Conservation (phyloP, 768 basidiomycete species). For the Leccinum boreale region DNA sequence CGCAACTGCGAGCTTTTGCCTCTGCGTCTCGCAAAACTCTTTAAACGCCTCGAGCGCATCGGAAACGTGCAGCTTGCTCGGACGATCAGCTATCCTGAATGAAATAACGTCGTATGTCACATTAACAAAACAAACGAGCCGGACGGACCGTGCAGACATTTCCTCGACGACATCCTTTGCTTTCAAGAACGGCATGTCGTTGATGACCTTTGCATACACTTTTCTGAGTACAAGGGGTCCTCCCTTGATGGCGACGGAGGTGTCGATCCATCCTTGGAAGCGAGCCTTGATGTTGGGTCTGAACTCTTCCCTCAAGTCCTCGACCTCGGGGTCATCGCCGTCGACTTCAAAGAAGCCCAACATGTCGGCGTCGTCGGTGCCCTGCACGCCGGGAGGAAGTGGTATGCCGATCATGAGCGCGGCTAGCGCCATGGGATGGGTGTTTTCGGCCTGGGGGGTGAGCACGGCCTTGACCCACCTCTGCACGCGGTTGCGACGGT, state of each 20-base stretch:
- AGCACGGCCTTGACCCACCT: slow-evolving; percentile 49
- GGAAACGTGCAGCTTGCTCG: slow-evolving; percentile 48
- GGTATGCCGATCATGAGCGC: slow-evolving; percentile 63
- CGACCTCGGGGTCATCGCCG: slow-evolving; percentile 51
- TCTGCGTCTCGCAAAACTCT: slow-evolving; percentile 49
- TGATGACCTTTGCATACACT: slow-evolving; percentile 43
- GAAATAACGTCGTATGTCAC: not conserved
- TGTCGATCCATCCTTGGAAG: slow-evolving; percentile 55
- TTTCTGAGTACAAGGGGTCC: slow-evolving; percentile 35
- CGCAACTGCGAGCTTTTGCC: slow-evolving; percentile 31
- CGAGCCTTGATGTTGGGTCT: slow-evolving; percentile 54
- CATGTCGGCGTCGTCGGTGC: slow-evolving; percentile 43
- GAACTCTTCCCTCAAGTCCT: slow-evolving; percentile 60
- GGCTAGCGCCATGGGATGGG: slow-evolving; percentile 58
- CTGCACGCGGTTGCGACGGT: slow-evolving; percentile 47
- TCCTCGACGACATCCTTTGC: slow-evolving; percentile 51
- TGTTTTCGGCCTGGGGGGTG: slow-evolving; percentile 35
- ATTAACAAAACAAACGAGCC: not conserved
- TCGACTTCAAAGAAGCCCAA: slow-evolving; percentile 51
- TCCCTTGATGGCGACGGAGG: slow-evolving; percentile 38
- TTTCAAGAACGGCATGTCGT: slow-evolving; percentile 56
- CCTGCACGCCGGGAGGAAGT: slow-evolving; percentile 36
- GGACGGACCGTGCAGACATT: slow-evolving; percentile 50
- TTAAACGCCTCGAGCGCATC: slow-evolving; percentile 50
- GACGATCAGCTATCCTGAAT: slow-evolving; percentile 52